Evolutionary conservation across 2,329 filamentous ascomycete species (phyloP).

Genomic region (Ilyonectria robusta): DNA sequence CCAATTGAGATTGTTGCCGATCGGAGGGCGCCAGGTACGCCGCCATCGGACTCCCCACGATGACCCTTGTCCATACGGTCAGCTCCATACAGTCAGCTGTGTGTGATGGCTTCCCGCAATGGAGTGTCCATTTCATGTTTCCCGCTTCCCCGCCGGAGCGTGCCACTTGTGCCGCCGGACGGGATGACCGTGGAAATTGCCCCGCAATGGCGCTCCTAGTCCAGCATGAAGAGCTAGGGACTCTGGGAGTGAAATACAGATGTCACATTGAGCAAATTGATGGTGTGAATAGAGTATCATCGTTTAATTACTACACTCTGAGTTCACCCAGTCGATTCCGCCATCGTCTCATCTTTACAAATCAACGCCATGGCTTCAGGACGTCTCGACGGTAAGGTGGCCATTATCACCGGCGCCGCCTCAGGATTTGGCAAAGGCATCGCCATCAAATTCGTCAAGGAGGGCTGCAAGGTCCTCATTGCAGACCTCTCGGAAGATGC

Average conservation of each 20-base stretch:
- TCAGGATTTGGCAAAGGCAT: conserved; percentile 77
- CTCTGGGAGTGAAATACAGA: neutral
- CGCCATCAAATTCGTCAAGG: conserved; percentile 68
- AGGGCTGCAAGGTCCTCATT: conserved; percentile 74
- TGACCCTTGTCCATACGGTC: conserved; percentile 4
- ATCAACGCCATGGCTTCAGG: conserved; percentile 37
- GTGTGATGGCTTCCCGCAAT: conserved; percentile 18
- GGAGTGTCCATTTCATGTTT: conserved; percentile 23
- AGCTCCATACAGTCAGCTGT: conserved; percentile 8
- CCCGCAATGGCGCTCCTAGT: conserved; percentile 5
- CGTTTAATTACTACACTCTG: neutral
- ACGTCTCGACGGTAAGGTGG: conserved; percentile 59
- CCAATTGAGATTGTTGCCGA: neutral
- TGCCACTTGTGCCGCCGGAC: conserved; percentile 19
- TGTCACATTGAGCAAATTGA: neutral
- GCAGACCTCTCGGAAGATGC: conserved; percentile 71
- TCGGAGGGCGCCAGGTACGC: neutral
- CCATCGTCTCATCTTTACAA: neutral
- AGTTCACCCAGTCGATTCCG: neutral
- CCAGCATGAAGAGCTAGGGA: neutral
- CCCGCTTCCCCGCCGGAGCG: conserved; percentile 30
- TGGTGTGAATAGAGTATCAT: neutral
- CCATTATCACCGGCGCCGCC: conserved; percentile 67
- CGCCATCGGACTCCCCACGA: conserved; percentile 15
- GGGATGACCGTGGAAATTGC: neutral